phyloP scores from a whole-genome alignment of 768 basidiomycete genomes.

The Pleurotus platypus region DNA sequence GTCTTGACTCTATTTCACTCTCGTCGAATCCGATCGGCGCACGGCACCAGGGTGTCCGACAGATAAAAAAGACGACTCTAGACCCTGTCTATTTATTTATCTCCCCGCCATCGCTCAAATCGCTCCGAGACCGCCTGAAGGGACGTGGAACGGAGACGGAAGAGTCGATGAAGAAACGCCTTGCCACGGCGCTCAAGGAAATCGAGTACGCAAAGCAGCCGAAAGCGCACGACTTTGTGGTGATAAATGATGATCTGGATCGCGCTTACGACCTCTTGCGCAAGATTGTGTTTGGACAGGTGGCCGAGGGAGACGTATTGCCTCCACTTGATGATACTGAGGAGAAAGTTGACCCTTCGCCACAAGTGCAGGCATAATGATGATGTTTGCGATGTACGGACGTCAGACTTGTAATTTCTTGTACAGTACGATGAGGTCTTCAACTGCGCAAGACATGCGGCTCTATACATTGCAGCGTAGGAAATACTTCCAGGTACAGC shows the following conservation, averaged over 20 bases:
- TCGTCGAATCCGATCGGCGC: too few species aligned
- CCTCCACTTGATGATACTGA: conserved; percentile 55
- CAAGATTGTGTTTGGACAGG: conserved; percentile 70
- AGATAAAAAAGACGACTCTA: conserved; percentile 80
- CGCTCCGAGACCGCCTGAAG: conserved; percentile 65
- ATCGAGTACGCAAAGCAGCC: conserved; percentile 80
- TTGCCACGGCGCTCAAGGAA: conserved; percentile 76
- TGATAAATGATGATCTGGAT: conserved; percentile 90
- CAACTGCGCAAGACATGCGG: too few species aligned
- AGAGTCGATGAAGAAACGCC: conserved; percentile 65
- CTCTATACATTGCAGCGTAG: too few species aligned
- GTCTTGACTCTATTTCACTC: too few species aligned
- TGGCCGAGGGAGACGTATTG: conserved; percentile 54
- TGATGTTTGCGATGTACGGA: too few species aligned
- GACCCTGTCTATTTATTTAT: conserved; percentile 91
- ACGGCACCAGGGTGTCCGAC: conserved; percentile 73
- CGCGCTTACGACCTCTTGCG: conserved; percentile 78
- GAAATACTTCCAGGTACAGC: too few species aligned
- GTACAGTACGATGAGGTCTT: too few species aligned
- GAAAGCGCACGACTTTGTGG: conserved; percentile 72
- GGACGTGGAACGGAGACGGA: conserved; percentile 84
- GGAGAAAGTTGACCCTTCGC: background rate
- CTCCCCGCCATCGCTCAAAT: conserved; percentile 78
- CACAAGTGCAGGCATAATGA: too few species aligned
- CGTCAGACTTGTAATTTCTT: too few species aligned